phyloP scores from a whole-genome alignment of 352 stramenopile genomes.

The Phytophthora brassicae region DNA sequence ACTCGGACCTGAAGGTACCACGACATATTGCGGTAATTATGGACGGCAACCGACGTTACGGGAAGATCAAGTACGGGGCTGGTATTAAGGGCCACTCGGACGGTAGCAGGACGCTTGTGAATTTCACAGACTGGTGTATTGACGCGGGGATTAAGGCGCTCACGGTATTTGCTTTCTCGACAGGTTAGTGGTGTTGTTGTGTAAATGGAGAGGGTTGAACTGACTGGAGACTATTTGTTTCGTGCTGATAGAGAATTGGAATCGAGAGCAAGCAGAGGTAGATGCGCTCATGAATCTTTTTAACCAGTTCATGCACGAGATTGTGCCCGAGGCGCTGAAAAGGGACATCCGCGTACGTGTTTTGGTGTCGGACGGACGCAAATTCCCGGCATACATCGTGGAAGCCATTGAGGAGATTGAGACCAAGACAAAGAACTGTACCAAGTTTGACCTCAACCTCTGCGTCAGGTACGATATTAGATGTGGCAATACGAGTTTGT shows the following conservation, averaged over 20 bases:
- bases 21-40: conserved; percentile 96
- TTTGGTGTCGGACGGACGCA: conserved; percentile 78
- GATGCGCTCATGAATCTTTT: conserved; percentile 94
- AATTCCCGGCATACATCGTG: conserved; percentile 69
- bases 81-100: conserved; percentile 92
- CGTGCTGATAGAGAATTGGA: conserved; percentile 91
- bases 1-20: conserved; percentile 44
- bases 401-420: conserved; percentile 84
- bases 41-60: conserved; percentile 96
- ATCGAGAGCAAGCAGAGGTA: conserved; percentile 88
- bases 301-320: conserved; percentile 94
- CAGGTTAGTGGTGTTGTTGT: conserved; percentile 37
- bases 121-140: conserved; percentile 98
- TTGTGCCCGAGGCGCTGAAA: conserved; percentile 89
- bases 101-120: conserved; percentile 93
- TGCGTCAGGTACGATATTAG: conserved; percentile 61
- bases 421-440: conserved; percentile 84
- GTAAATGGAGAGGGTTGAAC: background rate
- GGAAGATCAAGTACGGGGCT: conserved; percentile 77
- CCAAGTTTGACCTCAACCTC: conserved; percentile 80
- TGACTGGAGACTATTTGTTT: background rate
- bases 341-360: conserved; percentile 92
- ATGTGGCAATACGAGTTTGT: conserved; percentile 1
- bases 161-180: conserved; percentile 96
- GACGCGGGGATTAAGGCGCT: conserved; percentile 86